Evolutionary conservation across 805 yeast species (phyloP), one percentile per base, ranked within the genome.

Genomic region (Kockiozyma suomiensis): DNA sequence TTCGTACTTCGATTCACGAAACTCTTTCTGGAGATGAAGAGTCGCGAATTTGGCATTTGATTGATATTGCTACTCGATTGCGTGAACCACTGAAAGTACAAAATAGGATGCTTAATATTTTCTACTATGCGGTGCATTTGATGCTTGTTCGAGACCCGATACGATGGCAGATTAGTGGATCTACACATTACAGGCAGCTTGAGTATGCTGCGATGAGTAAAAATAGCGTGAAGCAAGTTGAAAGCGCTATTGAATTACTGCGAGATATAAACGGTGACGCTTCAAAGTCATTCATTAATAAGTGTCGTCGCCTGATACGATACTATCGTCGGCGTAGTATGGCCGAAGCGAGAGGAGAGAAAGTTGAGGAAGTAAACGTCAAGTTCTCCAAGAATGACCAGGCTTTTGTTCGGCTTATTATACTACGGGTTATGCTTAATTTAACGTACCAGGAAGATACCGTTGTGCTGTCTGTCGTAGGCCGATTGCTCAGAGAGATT

Each of bases 101-200:
- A 12, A 25, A 32, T 6, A n/a, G 37, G 2, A 21, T 48, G 45
- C 13, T 35, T 17, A 56, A 57, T 43, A 38, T 32, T 41, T 50
- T 60, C 23, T 57, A 60, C 38, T 53, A 25, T 49, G 62, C 65
- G 6, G 60, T 58, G 8, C 59, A 61, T 26, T 6, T 57, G 26
- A 17, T 48, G 40, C 43, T 62, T 5, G 21, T 30, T 3, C 21
- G 50, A 17, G 66, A 59, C 19, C 30, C 47, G 1, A 30, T 50
- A 4, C 50, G 65, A 10, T 62, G 66, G 66, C 46, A 41, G 13
- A 37, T 33, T n/a, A 35, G 57, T 13, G 35, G 49, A 5, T 41
- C 54, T 21, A 42, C 33, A 8, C 57, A 38, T 15, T 37, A 42
- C n/a, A 55, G 32, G 30, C 43, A 45, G 21, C 53, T 47, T 21